Evolutionary conservation across 768 basidiomycete genomes (phyloP).

Genomic region (Russula compacta): DNA sequence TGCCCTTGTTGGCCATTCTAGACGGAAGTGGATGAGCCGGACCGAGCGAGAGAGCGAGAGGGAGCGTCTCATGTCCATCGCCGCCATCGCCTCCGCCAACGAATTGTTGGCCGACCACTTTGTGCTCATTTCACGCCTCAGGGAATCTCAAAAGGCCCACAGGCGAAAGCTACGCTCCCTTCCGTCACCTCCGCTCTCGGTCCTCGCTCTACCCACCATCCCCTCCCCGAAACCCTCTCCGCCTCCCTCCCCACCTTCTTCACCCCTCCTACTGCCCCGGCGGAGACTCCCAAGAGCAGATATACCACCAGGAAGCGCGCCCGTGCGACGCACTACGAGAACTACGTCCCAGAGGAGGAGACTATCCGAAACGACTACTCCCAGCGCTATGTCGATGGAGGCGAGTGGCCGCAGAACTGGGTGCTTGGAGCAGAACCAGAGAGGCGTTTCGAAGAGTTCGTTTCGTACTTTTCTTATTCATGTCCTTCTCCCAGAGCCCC

Average conservation of each 20-base stretch:
- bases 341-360: constrained; percentile 90
- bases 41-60: neutral
- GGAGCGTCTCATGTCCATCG: neutral
- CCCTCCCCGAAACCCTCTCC: constrained; percentile 40
- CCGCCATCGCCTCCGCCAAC: constrained; percentile 42
- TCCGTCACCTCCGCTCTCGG: constrained; percentile 40
- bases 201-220: constrained; percentile 15
- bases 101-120: constrained; percentile 53
- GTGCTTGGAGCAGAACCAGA: constrained; percentile 85
- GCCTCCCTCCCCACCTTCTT: constrained; percentile 37
- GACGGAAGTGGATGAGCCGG: neutral
- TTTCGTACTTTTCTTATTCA: constrained; percentile 37
- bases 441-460: constrained; percentile 88
- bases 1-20: constrained; percentile 48
- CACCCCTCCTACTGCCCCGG: constrained; percentile 31
- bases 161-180: constrained; percentile 48
- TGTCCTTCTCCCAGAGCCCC: neutral
- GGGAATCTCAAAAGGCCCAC: constrained; percentile 46
- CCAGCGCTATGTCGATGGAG: constrained; percentile 80
- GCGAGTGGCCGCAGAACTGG: constrained; percentile 92
- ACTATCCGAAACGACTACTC: constrained; percentile 95
- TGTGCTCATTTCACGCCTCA: constrained; percentile 47
- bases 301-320: constrained; percentile 64
- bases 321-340: constrained; percentile 56
- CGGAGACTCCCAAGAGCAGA: constrained; percentile 38